These are phyloP conservation scores for Fusarium acutatum DNA, from an alignment of 2,329 filamentous ascomycete species.

Conservation along the genomic window DNA sequence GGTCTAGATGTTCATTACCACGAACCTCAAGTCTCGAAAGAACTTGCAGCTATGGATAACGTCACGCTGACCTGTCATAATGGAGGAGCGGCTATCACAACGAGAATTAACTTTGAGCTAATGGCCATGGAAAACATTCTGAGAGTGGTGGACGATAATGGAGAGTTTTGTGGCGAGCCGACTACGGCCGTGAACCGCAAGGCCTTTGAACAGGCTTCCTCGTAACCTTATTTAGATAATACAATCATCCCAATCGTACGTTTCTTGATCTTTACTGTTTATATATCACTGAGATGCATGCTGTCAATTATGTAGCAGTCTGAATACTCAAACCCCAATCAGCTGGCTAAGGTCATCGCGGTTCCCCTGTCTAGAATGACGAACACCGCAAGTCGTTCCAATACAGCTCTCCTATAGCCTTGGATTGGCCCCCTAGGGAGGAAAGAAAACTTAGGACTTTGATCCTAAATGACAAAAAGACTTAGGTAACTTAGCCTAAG, in stretches of 20 bases:
- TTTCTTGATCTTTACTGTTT: accelerated
- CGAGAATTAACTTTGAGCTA: constrained; percentile 52
- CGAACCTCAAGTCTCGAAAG: constrained; percentile 57
- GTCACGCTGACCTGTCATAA: constrained; percentile 50
- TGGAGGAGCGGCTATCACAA: constrained; percentile 49
- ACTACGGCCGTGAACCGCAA: constrained; percentile 21
- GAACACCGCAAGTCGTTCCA: accelerated
- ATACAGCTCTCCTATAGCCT: accelerated
- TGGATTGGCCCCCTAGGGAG: accelerated
- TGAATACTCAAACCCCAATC: accelerated
- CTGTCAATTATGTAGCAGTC: background rate
- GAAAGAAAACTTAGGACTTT: too few species aligned
- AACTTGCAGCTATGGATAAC: constrained; percentile 50
- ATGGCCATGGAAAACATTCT: constrained; percentile 31
- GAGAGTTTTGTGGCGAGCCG: constrained; percentile 20
- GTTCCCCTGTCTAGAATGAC: accelerated
- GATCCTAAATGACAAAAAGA: too few species aligned
- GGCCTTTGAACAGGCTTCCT: background rate
- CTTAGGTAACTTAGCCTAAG: too few species aligned
- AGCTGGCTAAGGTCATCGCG: accelerated
- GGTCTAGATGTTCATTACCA: constrained; percentile 64
- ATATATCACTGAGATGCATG: accelerated
- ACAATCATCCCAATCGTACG: accelerated
- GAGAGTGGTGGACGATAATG: constrained; percentile 35
- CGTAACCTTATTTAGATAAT: accelerated